A percentile compares a stretch with the other conserved stretches of the same genome.
Evolutionary conservation across 2,329 filamentous ascomycete genomes (phyloP).

Genomic region (Aschersonia sp.): DNA sequence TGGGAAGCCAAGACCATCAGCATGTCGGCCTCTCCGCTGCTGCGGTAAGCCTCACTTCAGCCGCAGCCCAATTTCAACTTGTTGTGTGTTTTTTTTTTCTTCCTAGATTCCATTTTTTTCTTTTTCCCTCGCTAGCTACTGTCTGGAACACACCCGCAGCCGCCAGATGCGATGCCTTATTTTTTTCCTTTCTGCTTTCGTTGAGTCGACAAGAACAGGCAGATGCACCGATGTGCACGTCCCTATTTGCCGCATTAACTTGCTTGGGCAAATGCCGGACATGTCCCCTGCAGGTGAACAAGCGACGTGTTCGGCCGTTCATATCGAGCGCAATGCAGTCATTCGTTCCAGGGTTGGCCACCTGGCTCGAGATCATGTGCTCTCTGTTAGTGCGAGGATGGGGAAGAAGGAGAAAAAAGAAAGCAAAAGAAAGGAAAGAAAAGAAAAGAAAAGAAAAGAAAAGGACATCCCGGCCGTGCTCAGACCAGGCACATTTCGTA

Average conservation of each 20-base stretch:
- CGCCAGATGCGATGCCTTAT: background rate
- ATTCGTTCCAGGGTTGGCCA: too few relatives aligned
- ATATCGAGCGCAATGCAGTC: background rate
- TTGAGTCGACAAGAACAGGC: background rate
- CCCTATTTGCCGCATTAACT: background rate
- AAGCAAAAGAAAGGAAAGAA: background rate
- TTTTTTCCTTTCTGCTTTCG: background rate
- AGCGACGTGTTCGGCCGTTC: background rate
- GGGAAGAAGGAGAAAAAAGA: background rate
- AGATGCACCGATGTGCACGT: background rate
- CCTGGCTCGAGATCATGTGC: background rate
- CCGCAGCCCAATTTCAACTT: too few relatives aligned
- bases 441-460: background rate
- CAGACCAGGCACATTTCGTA: constrained; percentile 6
- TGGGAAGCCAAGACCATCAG: too few relatives aligned
- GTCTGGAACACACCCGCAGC: background rate
- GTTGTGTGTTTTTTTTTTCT: too few relatives aligned
- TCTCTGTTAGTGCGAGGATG: background rate
- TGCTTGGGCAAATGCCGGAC: background rate
- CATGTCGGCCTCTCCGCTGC: too few relatives aligned
- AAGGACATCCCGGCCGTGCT: background rate
- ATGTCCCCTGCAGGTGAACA: background rate
- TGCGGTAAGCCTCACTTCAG: too few relatives aligned
- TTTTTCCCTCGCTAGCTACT: too few relatives aligned
- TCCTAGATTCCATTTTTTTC: too few relatives aligned